Base-by-base conservation (phyloP, 768 basidiomycete genomes). In the Kwoniella shandongensis region DNA sequence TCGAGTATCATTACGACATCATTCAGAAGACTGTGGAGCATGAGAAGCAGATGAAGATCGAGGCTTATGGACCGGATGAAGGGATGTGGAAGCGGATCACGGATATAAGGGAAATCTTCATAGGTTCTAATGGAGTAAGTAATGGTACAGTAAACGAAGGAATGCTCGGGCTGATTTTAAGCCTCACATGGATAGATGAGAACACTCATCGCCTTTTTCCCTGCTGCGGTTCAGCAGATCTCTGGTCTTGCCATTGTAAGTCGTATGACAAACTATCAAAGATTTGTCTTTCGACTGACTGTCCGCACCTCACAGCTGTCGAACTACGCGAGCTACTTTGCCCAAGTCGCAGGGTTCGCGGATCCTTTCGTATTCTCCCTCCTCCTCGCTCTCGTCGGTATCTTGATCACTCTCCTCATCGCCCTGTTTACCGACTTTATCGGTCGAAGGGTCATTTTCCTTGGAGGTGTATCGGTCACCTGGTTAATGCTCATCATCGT, bases 1-100 rank as follows among this genome's bases (percentile, higher is more conserved):
- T 67, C 32, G 67, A 69, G 13, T 66, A 61, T 40, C 66, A 72
- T 26, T 68, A 69, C 51, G 46, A 50, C 18, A 54, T 72, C 45
- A 57, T 72, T 38, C 44, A 46, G 27, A 32, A 54, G 26, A 64
- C 70, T 15, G 59, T 72, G 6, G 62, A 68, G 26, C 25, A 29
- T 23, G 67, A 66, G 44, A 20, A 51, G 13, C 54, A 53, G 44
- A 32, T 44, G 36, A 41, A 36, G n/a, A 60, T 69, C 45, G 52
- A 46, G 7, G 47, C 23, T 13, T 23, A 55, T 20, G 61, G 57
- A 25, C 35, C 47, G 23, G 52, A 62, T 10, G 49, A 42, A 3
- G 17, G 40, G 35, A 38, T 44, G 27, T 57, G 27, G 27, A 46
- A 47, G 22, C 57, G 44, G 17, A 40, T 65, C 2, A 13, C 56